Percentiles rank a stretch among this genome's conserved stretches.
Conservation (phyloP, 2,329 filamentous ascomycete species). For the Rhinocladiella mackenziei region DNA sequence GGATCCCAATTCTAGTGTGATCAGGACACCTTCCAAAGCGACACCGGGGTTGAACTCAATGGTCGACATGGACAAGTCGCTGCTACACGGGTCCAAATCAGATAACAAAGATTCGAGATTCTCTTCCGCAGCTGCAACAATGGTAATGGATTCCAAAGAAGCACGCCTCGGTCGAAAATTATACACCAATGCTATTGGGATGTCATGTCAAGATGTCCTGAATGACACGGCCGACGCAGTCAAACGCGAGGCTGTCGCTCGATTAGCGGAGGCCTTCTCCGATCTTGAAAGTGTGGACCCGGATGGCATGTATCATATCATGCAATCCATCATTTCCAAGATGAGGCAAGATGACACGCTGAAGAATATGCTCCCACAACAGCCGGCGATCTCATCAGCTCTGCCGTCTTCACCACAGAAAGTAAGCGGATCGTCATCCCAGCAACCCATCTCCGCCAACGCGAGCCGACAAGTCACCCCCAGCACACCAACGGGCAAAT, state of each 20-base stretch:
- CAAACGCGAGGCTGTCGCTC: conserved; percentile 81
- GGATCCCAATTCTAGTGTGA: conserved; percentile 16
- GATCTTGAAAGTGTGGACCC: conserved; percentile 82
- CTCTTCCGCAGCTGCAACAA: conserved; percentile 21
- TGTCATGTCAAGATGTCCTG: conserved; percentile 77
- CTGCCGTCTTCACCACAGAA: conserved; percentile 6
- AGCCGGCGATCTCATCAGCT: background rate
- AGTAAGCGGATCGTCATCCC: background rate
- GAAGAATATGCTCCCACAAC: conserved; percentile 37
- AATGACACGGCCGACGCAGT: conserved; percentile 66
- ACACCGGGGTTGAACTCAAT: conserved; percentile 6
- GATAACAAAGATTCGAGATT: conserved; percentile 12
- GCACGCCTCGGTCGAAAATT: conserved; percentile 74
- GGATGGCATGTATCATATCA: conserved; percentile 80
- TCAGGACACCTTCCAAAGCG: conserved; percentile 24
- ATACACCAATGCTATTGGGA: conserved; percentile 77
- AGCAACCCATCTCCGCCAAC: conserved; percentile 14
- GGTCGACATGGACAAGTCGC: conserved; percentile 15
- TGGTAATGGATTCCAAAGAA: conserved; percentile 61
- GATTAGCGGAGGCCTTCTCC: conserved; percentile 79
- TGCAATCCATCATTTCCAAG: conserved; percentile 71
- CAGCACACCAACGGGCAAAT: conserved; percentile 34
- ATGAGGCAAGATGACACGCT: conserved; percentile 51
- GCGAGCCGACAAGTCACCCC: conserved; percentile 40
- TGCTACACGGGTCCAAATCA: conserved; percentile 6